phyloP scores from a whole-genome alignment of 2,329 filamentous ascomycete genomes.

The Fusarium citri region DNA sequence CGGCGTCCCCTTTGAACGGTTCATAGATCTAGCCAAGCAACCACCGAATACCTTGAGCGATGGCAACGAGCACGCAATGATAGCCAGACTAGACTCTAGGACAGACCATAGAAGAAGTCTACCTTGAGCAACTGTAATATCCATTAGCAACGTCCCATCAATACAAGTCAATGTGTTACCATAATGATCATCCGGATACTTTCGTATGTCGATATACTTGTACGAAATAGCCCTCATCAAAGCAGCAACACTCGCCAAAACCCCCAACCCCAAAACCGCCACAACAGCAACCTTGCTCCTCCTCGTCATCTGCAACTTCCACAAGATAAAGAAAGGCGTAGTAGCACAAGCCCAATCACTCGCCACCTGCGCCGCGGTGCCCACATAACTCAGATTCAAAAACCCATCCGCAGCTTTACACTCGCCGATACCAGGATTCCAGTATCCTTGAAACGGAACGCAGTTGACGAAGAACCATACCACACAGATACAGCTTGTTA shows the following conservation, averaged over 20 bases:
- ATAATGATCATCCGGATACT: constrained; percentile 14
- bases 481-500: constrained; percentile 7
- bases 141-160: too few relatives aligned
- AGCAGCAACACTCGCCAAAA: constrained; percentile 29
- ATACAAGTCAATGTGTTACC: too few relatives aligned
- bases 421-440: constrained; percentile 19
- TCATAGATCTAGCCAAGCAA: constrained; percentile 14
- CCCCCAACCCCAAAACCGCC: constrained; percentile 17
- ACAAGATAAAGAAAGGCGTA: constrained; percentile 48
- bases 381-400: constrained; percentile 24
- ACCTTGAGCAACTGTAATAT: constrained; percentile 20
- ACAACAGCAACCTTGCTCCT: constrained; percentile 37
- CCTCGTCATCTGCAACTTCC: constrained; percentile 43
- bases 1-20: constrained; percentile 6
- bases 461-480: constrained; percentile 31
- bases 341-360: constrained; percentile 47
- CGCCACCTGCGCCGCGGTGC: constrained; percentile 38
- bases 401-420: constrained; percentile 25
- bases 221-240: constrained; percentile 33
- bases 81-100: constrained; percentile 20
- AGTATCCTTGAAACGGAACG: constrained; percentile 17
- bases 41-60: constrained; percentile 23
- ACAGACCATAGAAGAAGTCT: constrained; percentile 30
- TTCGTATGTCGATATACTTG: constrained; percentile 16
- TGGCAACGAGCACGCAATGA: constrained; percentile 26